A percentile compares a stretch with the other conserved stretches of the same genome.
These are phyloP conservation scores for Wallacemonas sp. DNA, from an alignment of 208 protist species.

Conservation along the genomic window DNA sequence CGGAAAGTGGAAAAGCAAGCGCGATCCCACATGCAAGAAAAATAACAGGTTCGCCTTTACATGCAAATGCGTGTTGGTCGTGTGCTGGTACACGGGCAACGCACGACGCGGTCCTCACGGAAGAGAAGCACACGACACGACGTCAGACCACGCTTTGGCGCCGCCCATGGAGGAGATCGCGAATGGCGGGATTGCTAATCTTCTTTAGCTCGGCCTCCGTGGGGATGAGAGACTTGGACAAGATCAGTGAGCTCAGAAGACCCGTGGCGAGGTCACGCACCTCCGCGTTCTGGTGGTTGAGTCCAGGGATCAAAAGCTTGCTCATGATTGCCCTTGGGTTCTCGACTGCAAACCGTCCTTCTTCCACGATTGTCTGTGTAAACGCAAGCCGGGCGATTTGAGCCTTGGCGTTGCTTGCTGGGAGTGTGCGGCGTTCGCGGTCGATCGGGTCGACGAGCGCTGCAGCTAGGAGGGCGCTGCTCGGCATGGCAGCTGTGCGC, in stretches of 20 bases:
- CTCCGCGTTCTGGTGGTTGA: slow-evolving; percentile 76
- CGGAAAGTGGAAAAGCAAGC: too few relatives aligned
- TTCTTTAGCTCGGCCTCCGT: slow-evolving; percentile 43
- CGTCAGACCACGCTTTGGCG: slow-evolving; percentile 5
- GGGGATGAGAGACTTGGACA: slow-evolving; percentile 21
- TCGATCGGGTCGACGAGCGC: slow-evolving; percentile 71
- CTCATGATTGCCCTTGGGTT: slow-evolving; percentile 28
- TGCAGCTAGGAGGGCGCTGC: slow-evolving; percentile 33
- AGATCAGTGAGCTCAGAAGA: slow-evolving; percentile 37
- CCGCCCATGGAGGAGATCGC: slow-evolving; percentile 32
- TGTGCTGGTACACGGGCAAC: neutral
- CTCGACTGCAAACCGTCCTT: slow-evolving; percentile 15
- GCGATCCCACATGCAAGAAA: too few relatives aligned
- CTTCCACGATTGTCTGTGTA: slow-evolving; percentile 39
- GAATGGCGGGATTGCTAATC: slow-evolving; percentile 65
- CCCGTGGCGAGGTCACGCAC: slow-evolving; percentile 73
- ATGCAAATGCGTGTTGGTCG: neutral
- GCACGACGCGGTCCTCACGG: too few relatives aligned
- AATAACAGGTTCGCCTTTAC: too few relatives aligned
- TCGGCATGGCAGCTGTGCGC: slow-evolving; percentile 27
- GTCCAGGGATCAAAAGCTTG: slow-evolving; percentile 64
- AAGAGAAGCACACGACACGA: neutral
- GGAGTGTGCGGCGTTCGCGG: slow-evolving; percentile 61
- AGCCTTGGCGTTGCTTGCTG: slow-evolving; percentile 42
- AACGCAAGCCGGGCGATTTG: slow-evolving; percentile 66